Evolutionary conservation across 2,329 filamentous ascomycete species (phyloP).

Genomic region (Westerdykella sp.): DNA sequence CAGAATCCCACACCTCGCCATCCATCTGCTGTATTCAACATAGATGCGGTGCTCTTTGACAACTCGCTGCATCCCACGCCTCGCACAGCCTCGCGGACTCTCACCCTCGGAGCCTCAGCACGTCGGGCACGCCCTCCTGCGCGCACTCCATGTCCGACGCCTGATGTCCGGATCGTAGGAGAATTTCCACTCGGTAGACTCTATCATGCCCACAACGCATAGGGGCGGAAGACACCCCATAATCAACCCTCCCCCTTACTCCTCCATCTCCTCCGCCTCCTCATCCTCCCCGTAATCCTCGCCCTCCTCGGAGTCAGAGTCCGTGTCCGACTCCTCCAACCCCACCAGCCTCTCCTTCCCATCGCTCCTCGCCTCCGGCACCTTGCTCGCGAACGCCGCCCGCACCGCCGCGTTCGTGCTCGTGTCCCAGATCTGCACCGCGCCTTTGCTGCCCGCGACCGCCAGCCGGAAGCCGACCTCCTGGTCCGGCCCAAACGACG

Average conservation of each 20-base stretch:
- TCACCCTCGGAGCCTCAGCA: no score
- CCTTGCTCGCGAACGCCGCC: constrained; percentile 69
- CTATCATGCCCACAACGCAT: background rate
- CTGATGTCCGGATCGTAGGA: background rate
- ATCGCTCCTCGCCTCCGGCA: constrained; percentile 55
- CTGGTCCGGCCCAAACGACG: constrained; percentile 79
- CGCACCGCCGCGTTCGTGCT: constrained; percentile 86
- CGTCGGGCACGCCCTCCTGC: background rate
- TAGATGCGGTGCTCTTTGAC: background rate
- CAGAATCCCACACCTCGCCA: no score
- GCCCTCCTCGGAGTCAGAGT: constrained; percentile 52
- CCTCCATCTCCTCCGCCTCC: constrained; percentile 38
- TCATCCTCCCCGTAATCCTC: constrained; percentile 38
- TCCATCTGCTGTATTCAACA: no score
- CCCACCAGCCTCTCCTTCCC: constrained; percentile 72
- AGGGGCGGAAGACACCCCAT: background rate
- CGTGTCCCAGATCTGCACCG: constrained; percentile 93
- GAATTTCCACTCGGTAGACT: background rate
- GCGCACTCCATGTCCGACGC: background rate
- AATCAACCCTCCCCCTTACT: constrained; percentile 19
- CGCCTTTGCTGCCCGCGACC: constrained; percentile 89
- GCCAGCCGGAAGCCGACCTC: constrained; percentile 89
- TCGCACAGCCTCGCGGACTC: background rate
- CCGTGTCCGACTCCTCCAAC: constrained; percentile 59
- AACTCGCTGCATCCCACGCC: background rate